Percentiles rank a stretch among this genome's conserved stretches.
Conservation (phyloP, 2,329 filamentous ascomycete genomes). For the Massarina eburnea region DNA sequence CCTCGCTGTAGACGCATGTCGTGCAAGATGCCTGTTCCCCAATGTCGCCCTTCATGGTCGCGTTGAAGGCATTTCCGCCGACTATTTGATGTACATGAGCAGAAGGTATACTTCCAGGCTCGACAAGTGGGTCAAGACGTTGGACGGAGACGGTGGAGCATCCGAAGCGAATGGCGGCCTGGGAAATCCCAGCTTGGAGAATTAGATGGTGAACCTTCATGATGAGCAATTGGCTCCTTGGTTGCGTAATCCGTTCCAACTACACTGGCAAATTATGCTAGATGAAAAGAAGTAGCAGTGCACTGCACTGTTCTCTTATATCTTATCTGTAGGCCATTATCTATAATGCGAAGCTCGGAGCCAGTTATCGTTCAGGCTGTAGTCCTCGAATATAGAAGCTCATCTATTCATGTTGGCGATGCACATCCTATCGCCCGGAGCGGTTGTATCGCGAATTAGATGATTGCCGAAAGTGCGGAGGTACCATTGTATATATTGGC, state of each 20-base stretch:
- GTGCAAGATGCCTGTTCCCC: slow-evolving; percentile 25
- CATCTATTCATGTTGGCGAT: neutral
- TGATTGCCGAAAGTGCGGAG: neutral
- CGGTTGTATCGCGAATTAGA: neutral
- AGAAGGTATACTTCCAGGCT: slow-evolving; percentile 20
- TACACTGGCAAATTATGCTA: no score
- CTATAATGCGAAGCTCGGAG: neutral
- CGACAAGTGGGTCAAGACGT: slow-evolving; percentile 30
- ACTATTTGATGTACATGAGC: slow-evolving; percentile 21
- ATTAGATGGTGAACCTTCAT: slow-evolving; percentile 23
- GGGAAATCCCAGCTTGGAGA: slow-evolving; percentile 16
- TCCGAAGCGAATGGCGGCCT: slow-evolving; percentile 27
- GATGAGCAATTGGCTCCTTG: neutral
- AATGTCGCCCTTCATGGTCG: slow-evolving; percentile 24
- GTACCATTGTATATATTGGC: neutral
- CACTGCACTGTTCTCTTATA: no score
- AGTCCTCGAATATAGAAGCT: neutral
- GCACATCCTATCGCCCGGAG: neutral
- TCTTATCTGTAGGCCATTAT: no score
- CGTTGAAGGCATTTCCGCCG: slow-evolving; percentile 24
- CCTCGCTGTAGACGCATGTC: slow-evolving; percentile 26
- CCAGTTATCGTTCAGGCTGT: neutral
- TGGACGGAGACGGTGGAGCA: slow-evolving; percentile 27
- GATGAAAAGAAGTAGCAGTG: no score
- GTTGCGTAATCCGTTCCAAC: neutral